These are phyloP conservation scores for Helichrysum umbraculigerum DNA, from an alignment of 129 eudicot genomes.

Conservation along the genomic window DNA sequence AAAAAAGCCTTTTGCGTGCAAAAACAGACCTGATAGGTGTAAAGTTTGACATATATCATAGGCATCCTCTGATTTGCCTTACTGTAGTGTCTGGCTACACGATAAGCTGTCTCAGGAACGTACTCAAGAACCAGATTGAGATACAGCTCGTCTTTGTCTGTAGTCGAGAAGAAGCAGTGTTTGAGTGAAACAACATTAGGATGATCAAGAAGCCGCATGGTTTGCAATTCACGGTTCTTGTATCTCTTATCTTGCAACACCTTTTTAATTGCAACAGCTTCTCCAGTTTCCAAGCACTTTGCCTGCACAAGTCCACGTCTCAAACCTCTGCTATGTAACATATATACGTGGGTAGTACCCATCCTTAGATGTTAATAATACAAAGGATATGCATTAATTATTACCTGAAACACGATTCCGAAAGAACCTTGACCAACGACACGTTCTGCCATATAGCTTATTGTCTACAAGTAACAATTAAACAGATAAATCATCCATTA, in stretches of 20 bases:
- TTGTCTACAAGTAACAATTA: slow-evolving; percentile 39
- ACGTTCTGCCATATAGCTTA: slow-evolving; percentile 80
- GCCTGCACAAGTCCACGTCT: slow-evolving; percentile 46
- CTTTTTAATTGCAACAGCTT: slow-evolving; percentile 68
- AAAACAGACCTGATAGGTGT: slow-evolving; percentile 62
- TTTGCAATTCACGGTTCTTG: slow-evolving; percentile 70
- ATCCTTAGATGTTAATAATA: not conserved
- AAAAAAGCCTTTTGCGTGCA: not conserved
- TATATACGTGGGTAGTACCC: not conserved
- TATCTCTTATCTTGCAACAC: slow-evolving; percentile 76
- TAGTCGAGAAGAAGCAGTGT: slow-evolving; percentile 74
- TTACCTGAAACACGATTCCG: slow-evolving; percentile 72
- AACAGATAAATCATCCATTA: not conserved
- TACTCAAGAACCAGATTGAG: slow-evolving; percentile 69
- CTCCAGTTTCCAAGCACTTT: slow-evolving; percentile 71
- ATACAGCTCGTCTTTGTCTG: slow-evolving; percentile 69
- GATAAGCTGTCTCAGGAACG: slow-evolving; percentile 68
- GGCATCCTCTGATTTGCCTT: slow-evolving; percentile 79
- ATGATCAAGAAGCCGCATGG: slow-evolving; percentile 74
- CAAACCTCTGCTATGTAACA: not conserved
- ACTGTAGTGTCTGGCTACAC: slow-evolving; percentile 66
- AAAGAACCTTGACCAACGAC: slow-evolving; percentile 73
- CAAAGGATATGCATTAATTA: not conserved
- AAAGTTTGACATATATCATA: slow-evolving; percentile 71
- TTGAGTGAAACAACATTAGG: slow-evolving; percentile 66